Evolutionary conservation across 495 filamentous ascomycete genomes (phyloP), one percentile per base, ranked within the genome.

Genomic region (Venustampulla echinocandica): DNA sequence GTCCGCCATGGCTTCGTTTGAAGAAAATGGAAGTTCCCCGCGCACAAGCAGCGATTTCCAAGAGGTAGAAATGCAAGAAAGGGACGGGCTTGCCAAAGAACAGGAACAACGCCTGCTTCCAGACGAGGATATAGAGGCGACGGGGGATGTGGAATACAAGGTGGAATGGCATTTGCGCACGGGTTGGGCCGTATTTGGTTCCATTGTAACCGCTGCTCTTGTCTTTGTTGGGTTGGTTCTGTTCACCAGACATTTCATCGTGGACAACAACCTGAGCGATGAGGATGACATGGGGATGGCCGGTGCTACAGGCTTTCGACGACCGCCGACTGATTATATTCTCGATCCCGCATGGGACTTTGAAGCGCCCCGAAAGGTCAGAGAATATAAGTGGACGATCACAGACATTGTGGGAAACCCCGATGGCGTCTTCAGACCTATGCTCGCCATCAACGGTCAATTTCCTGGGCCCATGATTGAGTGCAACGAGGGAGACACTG

Each of bases 401-500:
- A 43, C 60, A n/a, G 71, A 75, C 36, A 63, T 63, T 27, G 65
- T 68, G 17, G 67, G 64, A 20, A 71, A 69, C 41, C 76, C 77
- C 2, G 75, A 79, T 57, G 69, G 70, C n/a, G 62, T 77, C 11
- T 65, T 54, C 22, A 65, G 74, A 20, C 64, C 59, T 17, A 69
- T 76, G 67, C 60, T 73, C 33, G 56, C 66, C 9, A 69, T 80
- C 53, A 79, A 81, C 55, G 71, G 69, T n/a, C 66, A 66, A 33
- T 69, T 69, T 25, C 77, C 77, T 0, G 77, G 77, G 0, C 77
- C 77, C 4, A 51, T 74, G 11, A 70, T 81, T 45, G 64, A 70
- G 51, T 66, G 65, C 19, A 64, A 71, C 49, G 63, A 67, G 47
- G 73, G 68, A 10, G 72, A 77, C 50, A 67, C 60, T 13, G 50